Percentiles rank a stretch among this genome's conserved stretches.
These are phyloP conservation scores for Sporormia fimetaria DNA, from an alignment of 495 filamentous ascomycete genomes.

Conservation along the genomic window DNA sequence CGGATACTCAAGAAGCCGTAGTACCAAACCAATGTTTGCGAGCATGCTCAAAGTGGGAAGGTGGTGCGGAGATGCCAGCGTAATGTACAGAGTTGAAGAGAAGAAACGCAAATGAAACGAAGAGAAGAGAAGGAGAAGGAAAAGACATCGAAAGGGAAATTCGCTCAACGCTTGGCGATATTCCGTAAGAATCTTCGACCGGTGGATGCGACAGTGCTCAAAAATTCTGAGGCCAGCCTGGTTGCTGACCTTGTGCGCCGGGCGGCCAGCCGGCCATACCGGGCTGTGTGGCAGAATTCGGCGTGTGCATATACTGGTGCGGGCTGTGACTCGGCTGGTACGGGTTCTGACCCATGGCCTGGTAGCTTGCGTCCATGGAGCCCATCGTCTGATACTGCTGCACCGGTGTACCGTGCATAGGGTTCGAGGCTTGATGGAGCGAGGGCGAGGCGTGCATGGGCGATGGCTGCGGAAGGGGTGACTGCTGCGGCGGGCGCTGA, in stretches of 20 bases:
- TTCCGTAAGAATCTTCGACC: background rate
- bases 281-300: constrained; percentile 26
- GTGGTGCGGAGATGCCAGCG: too few species aligned
- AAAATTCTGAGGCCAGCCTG: constrained; percentile 14
- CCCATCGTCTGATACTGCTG: constrained; percentile 31
- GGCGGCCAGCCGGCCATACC: constrained; percentile 40
- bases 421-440: constrained; percentile 43
- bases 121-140: background rate
- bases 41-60: too few species aligned
- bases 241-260: constrained; percentile 15
- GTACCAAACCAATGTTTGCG: too few species aligned
- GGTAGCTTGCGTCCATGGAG: constrained; percentile 34
- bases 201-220: background rate
- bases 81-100: too few species aligned
- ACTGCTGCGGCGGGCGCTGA: constrained; percentile 35
- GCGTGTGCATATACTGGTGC: constrained; percentile 32
- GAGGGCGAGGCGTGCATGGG: constrained; percentile 42
- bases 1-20: too few species aligned
- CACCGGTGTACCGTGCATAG: constrained; percentile 28
- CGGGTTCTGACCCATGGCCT: constrained; percentile 43
- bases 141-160: background rate
- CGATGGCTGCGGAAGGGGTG: constrained; percentile 34
- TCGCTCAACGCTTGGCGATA: background rate
- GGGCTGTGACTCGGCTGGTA: constrained; percentile 35
- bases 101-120: too few species aligned